These are phyloP conservation scores for Saturnispora besseyi DNA, from an alignment of 805 yeast species.

Conservation along the genomic window DNA sequence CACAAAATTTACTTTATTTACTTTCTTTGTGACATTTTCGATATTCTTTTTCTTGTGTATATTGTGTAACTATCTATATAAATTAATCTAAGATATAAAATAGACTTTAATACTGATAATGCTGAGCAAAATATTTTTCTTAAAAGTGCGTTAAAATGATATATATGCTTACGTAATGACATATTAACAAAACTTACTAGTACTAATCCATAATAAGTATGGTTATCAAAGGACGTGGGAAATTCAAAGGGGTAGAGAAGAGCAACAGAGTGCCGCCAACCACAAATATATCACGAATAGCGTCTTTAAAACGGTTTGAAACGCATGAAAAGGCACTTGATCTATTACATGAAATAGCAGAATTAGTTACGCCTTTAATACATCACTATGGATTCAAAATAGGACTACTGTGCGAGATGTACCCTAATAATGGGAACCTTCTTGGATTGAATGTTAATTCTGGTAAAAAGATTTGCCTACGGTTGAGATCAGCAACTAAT, in stretches of 20 bases:
- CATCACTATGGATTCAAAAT: slow-evolving; percentile 57
- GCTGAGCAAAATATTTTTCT: background rate
- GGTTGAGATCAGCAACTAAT: slow-evolving; percentile 56
- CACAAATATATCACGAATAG: slow-evolving; percentile 26
- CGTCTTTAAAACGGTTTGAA: slow-evolving; percentile 39
- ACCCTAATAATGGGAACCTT: slow-evolving; percentile 54
- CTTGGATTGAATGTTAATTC: slow-evolving; percentile 76
- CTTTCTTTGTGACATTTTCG: background rate
- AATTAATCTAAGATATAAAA: background rate
- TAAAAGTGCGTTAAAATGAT: background rate
- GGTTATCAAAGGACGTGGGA: slow-evolving; percentile 23
- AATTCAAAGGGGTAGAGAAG: slow-evolving; percentile 5
- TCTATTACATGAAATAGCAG: slow-evolving; percentile 60
- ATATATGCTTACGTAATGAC: background rate
- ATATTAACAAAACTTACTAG: background rate
- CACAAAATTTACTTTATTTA: background rate
- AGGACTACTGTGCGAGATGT: slow-evolving; percentile 67
- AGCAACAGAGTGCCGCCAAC: slow-evolving; percentile 28
- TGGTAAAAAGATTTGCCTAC: slow-evolving; percentile 63
- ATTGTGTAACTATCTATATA: background rate
- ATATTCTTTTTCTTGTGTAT: background rate
- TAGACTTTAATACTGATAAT: background rate
- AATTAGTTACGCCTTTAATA: slow-evolving; percentile 71
- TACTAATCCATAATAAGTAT: slow-evolving; percentile 3
- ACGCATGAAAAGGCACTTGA: slow-evolving; percentile 43